phyloP scores from a whole-genome alignment of 257 asterid genomes.

The Sherardia arvensis region DNA sequence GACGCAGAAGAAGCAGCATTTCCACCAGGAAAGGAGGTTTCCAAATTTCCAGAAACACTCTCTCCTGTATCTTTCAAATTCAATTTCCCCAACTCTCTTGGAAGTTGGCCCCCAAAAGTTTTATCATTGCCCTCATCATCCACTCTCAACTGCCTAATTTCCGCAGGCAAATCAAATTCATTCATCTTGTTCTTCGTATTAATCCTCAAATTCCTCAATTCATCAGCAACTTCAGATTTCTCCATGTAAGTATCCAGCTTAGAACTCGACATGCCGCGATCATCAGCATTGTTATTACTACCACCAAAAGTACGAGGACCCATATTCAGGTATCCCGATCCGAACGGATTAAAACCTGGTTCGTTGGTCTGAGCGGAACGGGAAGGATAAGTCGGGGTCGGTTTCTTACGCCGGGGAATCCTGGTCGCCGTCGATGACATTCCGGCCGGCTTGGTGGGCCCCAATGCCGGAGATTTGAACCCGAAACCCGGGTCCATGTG shows the following conservation, averaged over 20 bases:
- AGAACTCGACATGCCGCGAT: slow-evolving; percentile 13
- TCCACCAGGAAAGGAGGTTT: slow-evolving; percentile 14
- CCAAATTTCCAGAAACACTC: slow-evolving; percentile 11
- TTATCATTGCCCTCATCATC: slow-evolving; percentile 23
- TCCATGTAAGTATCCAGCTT: slow-evolving; percentile 32
- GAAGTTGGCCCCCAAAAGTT: slow-evolving; percentile 27
- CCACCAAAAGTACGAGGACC: slow-evolving; percentile 19
- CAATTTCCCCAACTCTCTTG: slow-evolving; percentile 51
- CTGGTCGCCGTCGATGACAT: slow-evolving; percentile 47
- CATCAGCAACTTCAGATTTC: slow-evolving; percentile 36
- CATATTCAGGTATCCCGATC: slow-evolving; percentile 25
- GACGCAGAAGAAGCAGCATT: slow-evolving; percentile 21
- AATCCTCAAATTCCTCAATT: slow-evolving; percentile 40
- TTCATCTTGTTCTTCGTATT: slow-evolving; percentile 13
- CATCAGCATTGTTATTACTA: slow-evolving; percentile 20
- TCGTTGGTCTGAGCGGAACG: slow-evolving; percentile 9
- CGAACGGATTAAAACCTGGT: slow-evolving; percentile 25
- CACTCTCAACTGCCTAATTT: slow-evolving; percentile 46
- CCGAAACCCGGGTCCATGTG: slow-evolving; percentile 63
- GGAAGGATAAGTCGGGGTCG: slow-evolving; percentile 36
- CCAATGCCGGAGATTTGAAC: slow-evolving; percentile 43
- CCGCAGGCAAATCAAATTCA: slow-evolving; percentile 49
- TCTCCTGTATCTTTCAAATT: slow-evolving; percentile 32
- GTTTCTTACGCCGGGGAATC: slow-evolving; percentile 52
- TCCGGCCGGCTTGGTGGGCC: slow-evolving; percentile 33